Evolutionary conservation across 2,329 filamentous ascomycete genomes (phyloP), one percentile per base, ranked within the genome.

Genomic region (Penicillium sp.): DNA sequence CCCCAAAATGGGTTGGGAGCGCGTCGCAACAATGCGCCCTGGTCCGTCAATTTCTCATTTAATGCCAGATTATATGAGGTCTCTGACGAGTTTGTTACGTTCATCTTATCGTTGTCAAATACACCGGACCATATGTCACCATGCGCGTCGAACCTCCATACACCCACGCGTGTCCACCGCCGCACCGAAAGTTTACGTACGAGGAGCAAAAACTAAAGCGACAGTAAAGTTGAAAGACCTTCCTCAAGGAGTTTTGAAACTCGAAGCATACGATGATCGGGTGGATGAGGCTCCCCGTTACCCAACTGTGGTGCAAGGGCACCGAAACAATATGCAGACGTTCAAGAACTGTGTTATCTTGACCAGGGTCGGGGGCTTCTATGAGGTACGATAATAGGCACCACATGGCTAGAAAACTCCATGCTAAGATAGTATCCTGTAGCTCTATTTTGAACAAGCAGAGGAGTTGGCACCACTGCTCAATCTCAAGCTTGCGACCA

Each of bases 281-380:
- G 71, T 77, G 43, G 76, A 81, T 53, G 76, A 81, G 52, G 74
- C 76, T 33, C 82, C 82, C 21, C 79, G 79, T 58, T 97, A 97
- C 73, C 92, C 94, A 16, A 89, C 91, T n/a, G 89, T 97, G 47
- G 79, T 97, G 57, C 85, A 91, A 69, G 92, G 96, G 72, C 93
- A 91, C 29, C 85, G 86, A 55, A 90, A 87, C 64, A 95, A 96
- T 76, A 96, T 97, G 88, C 83, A 86, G 65, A 92, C 89, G 68
- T 97, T 96, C 76, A 85, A 87, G 68, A 91, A 95, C 67, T 97
- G 93, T 75, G 89, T 99, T 39, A 75, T 99, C 8, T 78, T 99
- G 58, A 99, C 94, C 4, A 86, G 93, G 55, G 92, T 99, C 29
- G 94, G 94, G 55, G 88, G 92, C 59, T 99, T 99, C 76, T 99